phyloP scores from a whole-genome alignment of 148 eudicot genomes.

The Persicaria maculosa region DNA sequence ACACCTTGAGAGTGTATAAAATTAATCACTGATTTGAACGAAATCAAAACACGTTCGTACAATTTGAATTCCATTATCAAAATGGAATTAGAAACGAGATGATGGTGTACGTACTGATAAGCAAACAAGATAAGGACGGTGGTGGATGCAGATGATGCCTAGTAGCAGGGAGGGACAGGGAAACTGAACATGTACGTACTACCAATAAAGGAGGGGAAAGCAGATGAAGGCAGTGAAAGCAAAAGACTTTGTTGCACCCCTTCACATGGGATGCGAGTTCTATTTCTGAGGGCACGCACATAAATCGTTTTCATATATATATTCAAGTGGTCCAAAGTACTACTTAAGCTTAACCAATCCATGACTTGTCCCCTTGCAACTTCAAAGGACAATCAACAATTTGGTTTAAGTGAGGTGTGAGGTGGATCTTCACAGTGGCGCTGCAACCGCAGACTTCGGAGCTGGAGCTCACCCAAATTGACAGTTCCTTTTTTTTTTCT shows the following conservation, averaged over 20 bases:
- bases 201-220: constrained; percentile 1
- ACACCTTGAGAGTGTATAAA: too few species aligned
- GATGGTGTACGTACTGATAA: too few species aligned
- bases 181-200: background rate
- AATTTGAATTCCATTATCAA: too few species aligned
- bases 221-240: background rate
- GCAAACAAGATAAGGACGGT: background rate
- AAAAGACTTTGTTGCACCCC: constrained; percentile 5
- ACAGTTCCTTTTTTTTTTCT: too few species aligned
- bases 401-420: background rate
- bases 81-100: background rate
- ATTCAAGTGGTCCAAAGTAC: constrained; percentile 7
- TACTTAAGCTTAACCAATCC: background rate
- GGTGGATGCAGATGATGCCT: background rate
- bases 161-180: background rate
- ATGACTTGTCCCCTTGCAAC: background rate
- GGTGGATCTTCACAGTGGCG: background rate
- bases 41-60: too few species aligned
- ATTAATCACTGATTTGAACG: too few species aligned
- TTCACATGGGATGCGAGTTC: constrained; percentile 2
- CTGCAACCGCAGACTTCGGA: background rate
- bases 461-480: background rate
- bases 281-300: background rate
- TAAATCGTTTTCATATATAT: background rate
- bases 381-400: background rate